These are phyloP conservation scores for Zymoseptoria brevis DNA, from an alignment of 2,329 filamentous ascomycete genomes.

Conservation along the genomic window DNA sequence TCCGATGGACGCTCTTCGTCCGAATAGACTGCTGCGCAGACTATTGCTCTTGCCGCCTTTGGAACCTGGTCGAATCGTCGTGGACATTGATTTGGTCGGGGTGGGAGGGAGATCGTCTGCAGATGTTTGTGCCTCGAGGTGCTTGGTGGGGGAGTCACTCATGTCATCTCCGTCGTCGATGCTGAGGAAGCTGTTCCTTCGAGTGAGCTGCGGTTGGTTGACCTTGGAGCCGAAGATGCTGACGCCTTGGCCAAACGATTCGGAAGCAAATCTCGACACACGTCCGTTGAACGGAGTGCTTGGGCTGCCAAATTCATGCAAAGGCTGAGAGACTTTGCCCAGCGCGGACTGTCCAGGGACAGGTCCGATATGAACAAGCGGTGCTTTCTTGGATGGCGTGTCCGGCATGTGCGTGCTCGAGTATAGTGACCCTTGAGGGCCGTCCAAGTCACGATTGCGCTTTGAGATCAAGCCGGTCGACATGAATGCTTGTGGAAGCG, in stretches of 20 bases:
- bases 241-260: conserved; percentile 58
- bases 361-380: conserved; percentile 54
- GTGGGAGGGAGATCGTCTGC: conserved; percentile 82
- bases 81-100: conserved; percentile 68
- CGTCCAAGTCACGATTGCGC: conserved; percentile 71
- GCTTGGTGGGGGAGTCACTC: conserved; percentile 49
- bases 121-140: conserved; percentile 49
- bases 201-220: conserved; percentile 41
- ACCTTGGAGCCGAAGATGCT: conserved; percentile 55
- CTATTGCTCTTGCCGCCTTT: conserved; percentile 47
- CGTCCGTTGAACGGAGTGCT: conserved; percentile 70
- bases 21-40: conserved; percentile 43
- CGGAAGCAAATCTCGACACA: conserved; percentile 53
- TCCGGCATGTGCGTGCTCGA: conserved; percentile 70
- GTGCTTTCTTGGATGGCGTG: conserved; percentile 90
- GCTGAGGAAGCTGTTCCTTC: conserved; percentile 67
- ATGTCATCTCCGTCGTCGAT: conserved; percentile 66
- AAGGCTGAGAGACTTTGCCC: conserved; percentile 54
- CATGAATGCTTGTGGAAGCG: conserved; percentile 77
- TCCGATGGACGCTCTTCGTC: conserved; percentile 38
- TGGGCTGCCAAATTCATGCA: conserved; percentile 69
- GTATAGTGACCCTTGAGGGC: conserved; percentile 45
- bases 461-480: conserved; percentile 94
- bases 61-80: conserved; percentile 33
- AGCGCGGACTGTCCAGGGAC: conserved; percentile 49